A percentile compares a stretch with the other conserved stretches of the same genome.
Conservation (phyloP, 768 basidiomycete genomes). For the Tulasnella calospora region DNA sequence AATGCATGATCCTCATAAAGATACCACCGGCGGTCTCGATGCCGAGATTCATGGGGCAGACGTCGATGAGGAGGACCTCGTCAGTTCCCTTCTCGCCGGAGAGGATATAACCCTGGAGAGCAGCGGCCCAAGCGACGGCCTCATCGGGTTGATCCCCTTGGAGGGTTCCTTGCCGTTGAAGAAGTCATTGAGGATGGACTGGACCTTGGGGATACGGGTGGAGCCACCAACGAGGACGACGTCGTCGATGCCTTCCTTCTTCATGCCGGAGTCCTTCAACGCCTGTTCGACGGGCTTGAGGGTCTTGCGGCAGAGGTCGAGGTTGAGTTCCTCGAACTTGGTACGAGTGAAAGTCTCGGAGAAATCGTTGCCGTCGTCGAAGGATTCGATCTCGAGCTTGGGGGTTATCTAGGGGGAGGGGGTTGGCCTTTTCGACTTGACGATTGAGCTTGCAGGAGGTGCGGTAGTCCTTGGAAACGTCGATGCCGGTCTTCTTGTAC, state of each 20-base stretch:
- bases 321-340: conserved; percentile 96
- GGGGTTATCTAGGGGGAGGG: conserved; percentile 64
- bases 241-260: conserved; percentile 91
- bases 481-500: no score
- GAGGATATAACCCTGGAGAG: conserved; percentile 53
- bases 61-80: conserved; percentile 92
- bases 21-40: conserved; percentile 97
- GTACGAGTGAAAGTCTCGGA: conserved; percentile 95
- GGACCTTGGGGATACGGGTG: conserved; percentile 99
- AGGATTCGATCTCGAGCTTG: conserved; percentile 87
- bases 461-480: no score
- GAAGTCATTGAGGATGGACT: conserved; percentile 95
- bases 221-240: conserved; percentile 92
- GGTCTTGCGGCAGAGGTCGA: no score
- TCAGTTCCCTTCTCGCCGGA: conserved; percentile 87
- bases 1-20: conserved; percentile 93
- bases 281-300: conserved; percentile 99
- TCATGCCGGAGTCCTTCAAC: conserved; percentile 98
- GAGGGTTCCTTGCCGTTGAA: conserved; percentile 55
- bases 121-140: conserved; percentile 97
- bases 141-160: conserved; percentile 85
- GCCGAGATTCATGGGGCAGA: conserved; percentile 94
- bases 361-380: conserved; percentile 95
- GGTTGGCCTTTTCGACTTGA: no score
- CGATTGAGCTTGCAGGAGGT: no score